Evolutionary conservation across 2,329 filamentous ascomycete species (phyloP), one percentile per base, ranked within the genome.

Genomic region (Neocatenulostroma microsporum): DNA sequence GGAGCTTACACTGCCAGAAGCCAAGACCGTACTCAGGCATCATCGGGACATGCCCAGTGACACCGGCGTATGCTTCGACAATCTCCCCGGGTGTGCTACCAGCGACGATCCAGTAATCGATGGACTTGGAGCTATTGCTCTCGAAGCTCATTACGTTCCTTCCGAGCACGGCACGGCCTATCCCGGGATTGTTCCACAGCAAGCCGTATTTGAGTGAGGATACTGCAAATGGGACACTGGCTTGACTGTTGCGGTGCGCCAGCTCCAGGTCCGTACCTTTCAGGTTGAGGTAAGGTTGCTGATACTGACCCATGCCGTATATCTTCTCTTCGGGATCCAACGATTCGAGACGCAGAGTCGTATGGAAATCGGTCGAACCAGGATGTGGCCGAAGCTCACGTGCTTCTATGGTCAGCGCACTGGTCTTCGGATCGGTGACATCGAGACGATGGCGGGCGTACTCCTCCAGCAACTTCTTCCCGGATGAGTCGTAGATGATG

Each of bases 221-320:
- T 0, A 81, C 50, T 0, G 70, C 68, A 53, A 81, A 82, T 0
- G 78, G 78, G 0, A 82, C 69, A 33, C 69, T 77, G 3, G 77
- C 77, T 53, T 82, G 78, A 1, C 75, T 80, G 50, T 82, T 82
- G 2, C 77, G 69, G 24, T 82, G 78, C 0, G 78, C 76, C 3
- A 82, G 66, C 50, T 82, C 78, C 1, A 81, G 55, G 39, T 81
- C 76, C 0, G 63, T 51, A 0, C 78, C 78, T 46, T 80, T 81
- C 32, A 81, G 62, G 49, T 81, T 67, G n/a, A 82, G 61, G 34
- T 64, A 68, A 0, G 74, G 72, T 46, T 82, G 76, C 48, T 82
- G 78, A 41, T 82, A 81, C 55, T 82, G 78, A 0, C 78, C 78
- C 76, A 81, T 81, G 14, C 78, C 78, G 48, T 69, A 82, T n/a